These are phyloP conservation scores for Tilletiopsis washingtonensis DNA, from an alignment of 1,284 basidiomycete species.

Conservation along the genomic window DNA sequence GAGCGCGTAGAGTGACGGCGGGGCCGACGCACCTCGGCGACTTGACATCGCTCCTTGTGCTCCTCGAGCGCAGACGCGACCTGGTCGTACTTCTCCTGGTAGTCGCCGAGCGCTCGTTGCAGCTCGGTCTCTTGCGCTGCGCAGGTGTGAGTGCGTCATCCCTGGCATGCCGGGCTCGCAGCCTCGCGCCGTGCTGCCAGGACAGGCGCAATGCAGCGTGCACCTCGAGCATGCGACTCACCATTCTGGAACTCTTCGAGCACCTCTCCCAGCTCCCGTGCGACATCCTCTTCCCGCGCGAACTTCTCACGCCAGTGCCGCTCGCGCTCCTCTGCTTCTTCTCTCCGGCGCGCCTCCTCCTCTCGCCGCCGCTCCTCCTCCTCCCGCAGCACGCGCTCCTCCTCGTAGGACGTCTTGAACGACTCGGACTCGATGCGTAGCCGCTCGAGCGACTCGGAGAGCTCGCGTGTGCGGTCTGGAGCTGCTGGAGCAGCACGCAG, in stretches of 20 bases:
- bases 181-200: not conserved
- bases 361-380: conserved; percentile 57
- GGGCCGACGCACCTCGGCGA: conserved; percentile 82
- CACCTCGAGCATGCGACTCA: conserved; percentile 51
- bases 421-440: conserved; percentile 21
- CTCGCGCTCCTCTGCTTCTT: conserved; percentile 35
- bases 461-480: conserved; percentile 10
- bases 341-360: conserved; percentile 53
- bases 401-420: conserved; percentile 16
- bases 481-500: conserved; percentile 7
- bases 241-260: conserved; percentile 88
- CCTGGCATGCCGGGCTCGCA: not conserved
- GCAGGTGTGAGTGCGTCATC: not conserved
- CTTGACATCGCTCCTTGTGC: conserved; percentile 73
- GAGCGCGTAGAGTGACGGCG: too few relatives aligned
- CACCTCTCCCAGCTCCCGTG: conserved; percentile 78
- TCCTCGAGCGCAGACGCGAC: conserved; percentile 69
- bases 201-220: too few relatives aligned
- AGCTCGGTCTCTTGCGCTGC: conserved; percentile 54
- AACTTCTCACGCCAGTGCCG: conserved; percentile 56
- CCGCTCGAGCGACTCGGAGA: conserved; percentile 28
- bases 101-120: conserved; percentile 68
- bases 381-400: conserved; percentile 23
- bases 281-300: conserved; percentile 65
- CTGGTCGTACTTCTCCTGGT: conserved; percentile 65